Conservation (phyloP, 2,329 filamentous ascomycete genomes). For the Cadophora gregata region DNA sequence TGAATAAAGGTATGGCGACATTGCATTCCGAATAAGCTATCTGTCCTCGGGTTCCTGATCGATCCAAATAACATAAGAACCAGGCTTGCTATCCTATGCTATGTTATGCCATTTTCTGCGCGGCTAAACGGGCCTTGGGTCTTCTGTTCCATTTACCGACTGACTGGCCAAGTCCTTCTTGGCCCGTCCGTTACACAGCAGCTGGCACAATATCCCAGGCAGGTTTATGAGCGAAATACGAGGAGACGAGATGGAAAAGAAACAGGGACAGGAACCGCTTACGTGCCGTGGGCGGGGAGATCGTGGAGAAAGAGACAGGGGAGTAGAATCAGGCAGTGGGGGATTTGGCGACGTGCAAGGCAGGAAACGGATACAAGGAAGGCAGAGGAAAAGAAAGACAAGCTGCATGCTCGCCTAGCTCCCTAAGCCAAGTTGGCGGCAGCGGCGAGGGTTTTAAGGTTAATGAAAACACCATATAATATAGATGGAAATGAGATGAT, state of each 20-base stretch:
- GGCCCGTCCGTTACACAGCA: neutral
- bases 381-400: neutral
- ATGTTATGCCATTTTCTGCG: neutral
- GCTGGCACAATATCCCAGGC: neutral
- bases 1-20: neutral
- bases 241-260: neutral
- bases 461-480: constrained; percentile 1
- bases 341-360: neutral
- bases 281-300: neutral
- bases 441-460: constrained; percentile 10
- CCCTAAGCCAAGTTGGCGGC: neutral
- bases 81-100: neutral
- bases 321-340: neutral
- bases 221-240: neutral
- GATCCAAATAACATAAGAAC: neutral
- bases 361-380: neutral
- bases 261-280: neutral
- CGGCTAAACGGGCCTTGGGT: constrained; percentile 4
- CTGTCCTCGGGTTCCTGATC: constrained; percentile 1
- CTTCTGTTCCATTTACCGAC: neutral
- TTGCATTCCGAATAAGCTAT: neutral
- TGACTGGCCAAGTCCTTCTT: neutral
- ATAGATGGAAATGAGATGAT: constrained; percentile 1
- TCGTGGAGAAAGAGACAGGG: neutral
- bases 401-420: neutral